These are phyloP conservation scores for Beauveria australis DNA, from an alignment of 2,329 filamentous ascomycete species.

Conservation along the genomic window DNA sequence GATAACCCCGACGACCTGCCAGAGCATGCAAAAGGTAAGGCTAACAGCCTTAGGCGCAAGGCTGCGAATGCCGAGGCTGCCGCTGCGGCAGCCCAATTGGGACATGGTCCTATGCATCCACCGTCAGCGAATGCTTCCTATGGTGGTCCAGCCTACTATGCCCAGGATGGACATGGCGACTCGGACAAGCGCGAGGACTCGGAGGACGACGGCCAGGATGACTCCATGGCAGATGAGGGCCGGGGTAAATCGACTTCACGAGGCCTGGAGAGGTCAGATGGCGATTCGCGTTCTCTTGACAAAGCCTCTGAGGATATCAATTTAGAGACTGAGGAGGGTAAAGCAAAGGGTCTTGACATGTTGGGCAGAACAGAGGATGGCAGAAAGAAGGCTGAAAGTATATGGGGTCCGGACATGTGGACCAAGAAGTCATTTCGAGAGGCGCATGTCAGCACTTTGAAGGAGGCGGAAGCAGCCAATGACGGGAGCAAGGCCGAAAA, in stretches of 20 bases:
- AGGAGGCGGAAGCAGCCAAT: conserved; percentile 20
- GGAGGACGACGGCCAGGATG: neutral
- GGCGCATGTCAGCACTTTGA: neutral
- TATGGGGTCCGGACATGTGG: conserved; percentile 45
- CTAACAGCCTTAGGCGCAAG: conserved; percentile 65
- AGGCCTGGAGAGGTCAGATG: neutral
- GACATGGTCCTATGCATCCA: conserved; percentile 15
- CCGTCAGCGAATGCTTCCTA: conserved; percentile 17
- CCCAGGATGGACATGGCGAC: conserved; percentile 12
- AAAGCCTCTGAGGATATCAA: conserved; percentile 38
- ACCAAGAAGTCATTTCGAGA: conserved; percentile 19
- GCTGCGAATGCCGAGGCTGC: conserved; percentile 51
- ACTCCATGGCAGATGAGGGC: neutral
- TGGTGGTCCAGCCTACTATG: conserved; percentile 15
- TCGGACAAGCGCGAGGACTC: neutral
- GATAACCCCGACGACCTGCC: conserved; percentile 87
- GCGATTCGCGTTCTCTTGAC: conserved; percentile 21
- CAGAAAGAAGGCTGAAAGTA: conserved; percentile 40
- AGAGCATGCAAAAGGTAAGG: conserved; percentile 71
- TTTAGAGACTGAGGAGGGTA: conserved; percentile 36
- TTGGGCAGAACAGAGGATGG: conserved; percentile 42
- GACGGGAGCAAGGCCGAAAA: conserved; percentile 29
- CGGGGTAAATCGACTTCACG: neutral
- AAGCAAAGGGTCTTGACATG: conserved; percentile 44
- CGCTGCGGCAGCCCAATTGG: conserved; percentile 25